These are phyloP conservation scores for Melampsora larici-populina DNA, from an alignment of 1,284 basidiomycete genomes.

Conservation along the genomic window DNA sequence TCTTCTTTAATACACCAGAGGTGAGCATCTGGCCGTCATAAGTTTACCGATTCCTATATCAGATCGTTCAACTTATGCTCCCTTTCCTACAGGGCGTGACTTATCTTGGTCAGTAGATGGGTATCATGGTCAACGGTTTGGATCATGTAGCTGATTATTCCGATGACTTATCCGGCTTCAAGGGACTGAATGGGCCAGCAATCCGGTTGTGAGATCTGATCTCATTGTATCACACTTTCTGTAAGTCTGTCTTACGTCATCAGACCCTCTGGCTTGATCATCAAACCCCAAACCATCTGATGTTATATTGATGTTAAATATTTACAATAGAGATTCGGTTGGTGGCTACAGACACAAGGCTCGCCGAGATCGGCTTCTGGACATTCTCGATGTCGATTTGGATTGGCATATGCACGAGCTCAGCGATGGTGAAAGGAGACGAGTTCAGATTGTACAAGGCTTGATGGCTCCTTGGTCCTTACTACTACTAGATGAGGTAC, in stretches of 20 bases:
- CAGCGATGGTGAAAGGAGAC: slow-evolving; percentile 88
- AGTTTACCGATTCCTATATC: slow-evolving; percentile 57
- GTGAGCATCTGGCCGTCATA: slow-evolving; percentile 54
- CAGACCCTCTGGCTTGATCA: neutral
- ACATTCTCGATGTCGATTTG: slow-evolving; percentile 89
- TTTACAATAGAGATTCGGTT: slow-evolving; percentile 66
- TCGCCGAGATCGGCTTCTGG: slow-evolving; percentile 76
- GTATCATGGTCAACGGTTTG: neutral
- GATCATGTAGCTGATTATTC: neutral
- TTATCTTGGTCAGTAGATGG: slow-evolving; percentile 76
- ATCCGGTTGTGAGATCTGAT: slow-evolving; percentile 92
- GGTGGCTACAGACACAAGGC: slow-evolving; percentile 92
- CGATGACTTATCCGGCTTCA: neutral
- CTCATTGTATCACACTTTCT: slow-evolving; percentile 84
- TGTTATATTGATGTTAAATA: neutral
- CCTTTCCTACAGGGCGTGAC: slow-evolving; percentile 64
- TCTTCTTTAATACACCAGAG: slow-evolving; percentile 64
- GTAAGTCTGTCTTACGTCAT: slow-evolving; percentile 36
- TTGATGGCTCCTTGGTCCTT: slow-evolving; percentile 95
- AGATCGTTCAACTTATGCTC: neutral
- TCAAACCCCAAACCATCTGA: neutral
- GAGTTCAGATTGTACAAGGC: slow-evolving; percentile 94
- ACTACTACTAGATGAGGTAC: slow-evolving; percentile 82
- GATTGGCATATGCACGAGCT: slow-evolving; percentile 87
- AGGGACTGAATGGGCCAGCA: slow-evolving; percentile 71